These are phyloP conservation scores for Neurospora cerealis DNA, from an alignment of 495 filamentous ascomycete species.

Conservation along the genomic window DNA sequence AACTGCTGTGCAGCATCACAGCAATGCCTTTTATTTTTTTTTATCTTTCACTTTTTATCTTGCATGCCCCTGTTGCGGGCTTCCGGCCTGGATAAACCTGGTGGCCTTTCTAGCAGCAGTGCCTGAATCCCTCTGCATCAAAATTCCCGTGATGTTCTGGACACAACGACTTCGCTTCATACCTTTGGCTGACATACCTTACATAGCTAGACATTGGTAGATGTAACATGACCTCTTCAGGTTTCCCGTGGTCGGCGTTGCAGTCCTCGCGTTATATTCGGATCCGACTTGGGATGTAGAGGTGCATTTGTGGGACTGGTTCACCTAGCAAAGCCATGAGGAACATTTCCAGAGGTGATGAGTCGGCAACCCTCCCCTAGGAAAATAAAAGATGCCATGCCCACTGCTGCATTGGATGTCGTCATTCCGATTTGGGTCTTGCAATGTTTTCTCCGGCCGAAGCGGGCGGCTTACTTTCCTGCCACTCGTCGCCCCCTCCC, in stretches of 20 bases:
- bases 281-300: neutral
- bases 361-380: neutral
- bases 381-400: neutral
- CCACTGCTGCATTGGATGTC: neutral
- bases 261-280: neutral
- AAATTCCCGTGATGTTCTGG: neutral
- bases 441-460: neutral
- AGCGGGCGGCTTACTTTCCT: neutral
- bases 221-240: neutral
- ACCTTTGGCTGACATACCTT: neutral
- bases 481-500: neutral
- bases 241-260: neutral
- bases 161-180: neutral
- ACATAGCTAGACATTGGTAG: neutral
- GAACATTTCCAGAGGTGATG: neutral
- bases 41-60: too few relatives aligned
- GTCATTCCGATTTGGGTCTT: neutral
- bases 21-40: too few relatives aligned
- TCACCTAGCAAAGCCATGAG: neutral
- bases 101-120: too few relatives aligned
- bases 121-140: neutral
- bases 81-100: neutral
- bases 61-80: too few relatives aligned
- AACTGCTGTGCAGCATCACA: neutral
- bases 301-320: neutral